These are phyloP conservation scores for Boletus subparvulus DNA, from an alignment of 768 basidiomycete genomes.

Conservation along the genomic window DNA sequence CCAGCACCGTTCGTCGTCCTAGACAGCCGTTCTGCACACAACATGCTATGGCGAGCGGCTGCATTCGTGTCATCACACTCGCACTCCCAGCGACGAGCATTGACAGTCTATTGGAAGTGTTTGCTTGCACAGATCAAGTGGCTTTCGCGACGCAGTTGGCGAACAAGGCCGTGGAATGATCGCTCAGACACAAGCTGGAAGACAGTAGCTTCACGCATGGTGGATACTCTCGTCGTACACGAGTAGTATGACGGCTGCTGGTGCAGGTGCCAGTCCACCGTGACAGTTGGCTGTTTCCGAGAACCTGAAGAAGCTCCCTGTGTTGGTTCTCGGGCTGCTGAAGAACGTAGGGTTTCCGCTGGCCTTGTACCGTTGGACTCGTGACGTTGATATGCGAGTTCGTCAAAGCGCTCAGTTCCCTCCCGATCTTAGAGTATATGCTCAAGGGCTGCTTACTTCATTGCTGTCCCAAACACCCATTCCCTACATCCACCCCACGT, in stretches of 20 bases:
- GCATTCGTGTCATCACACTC: constrained; percentile 87
- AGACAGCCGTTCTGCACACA: constrained; percentile 92
- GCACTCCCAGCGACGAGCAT: constrained; percentile 80
- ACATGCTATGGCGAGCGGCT: constrained; percentile 88
- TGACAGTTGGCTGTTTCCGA: constrained; percentile 83
- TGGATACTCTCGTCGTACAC: constrained; percentile 86
- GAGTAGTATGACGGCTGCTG: constrained; percentile 92
- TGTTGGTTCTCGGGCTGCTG: constrained; percentile 83
- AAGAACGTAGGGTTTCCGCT: constrained; percentile 73
- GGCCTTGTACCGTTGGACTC: neutral
- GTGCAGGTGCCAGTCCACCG: constrained; percentile 83
- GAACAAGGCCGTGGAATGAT: constrained; percentile 91
- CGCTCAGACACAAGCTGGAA: constrained; percentile 81
- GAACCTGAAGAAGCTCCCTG: constrained; percentile 92
- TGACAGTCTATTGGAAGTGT: constrained; percentile 77
- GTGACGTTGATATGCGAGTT: constrained; percentile 35
- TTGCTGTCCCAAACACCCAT: constrained; percentile 88
- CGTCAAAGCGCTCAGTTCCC: constrained; percentile 97
- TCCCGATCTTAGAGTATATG: constrained; percentile 93
- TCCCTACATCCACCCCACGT: constrained; percentile 92
- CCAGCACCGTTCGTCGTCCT: constrained; percentile 82
- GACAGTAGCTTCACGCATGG: constrained; percentile 83
- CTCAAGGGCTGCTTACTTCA: constrained; percentile 88
- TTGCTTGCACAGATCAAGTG: constrained; percentile 86
- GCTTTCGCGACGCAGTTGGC: constrained; percentile 82